Conservation (phyloP, 176 grass and related monocot genomes). For the Pontederia paniculata region DNA sequence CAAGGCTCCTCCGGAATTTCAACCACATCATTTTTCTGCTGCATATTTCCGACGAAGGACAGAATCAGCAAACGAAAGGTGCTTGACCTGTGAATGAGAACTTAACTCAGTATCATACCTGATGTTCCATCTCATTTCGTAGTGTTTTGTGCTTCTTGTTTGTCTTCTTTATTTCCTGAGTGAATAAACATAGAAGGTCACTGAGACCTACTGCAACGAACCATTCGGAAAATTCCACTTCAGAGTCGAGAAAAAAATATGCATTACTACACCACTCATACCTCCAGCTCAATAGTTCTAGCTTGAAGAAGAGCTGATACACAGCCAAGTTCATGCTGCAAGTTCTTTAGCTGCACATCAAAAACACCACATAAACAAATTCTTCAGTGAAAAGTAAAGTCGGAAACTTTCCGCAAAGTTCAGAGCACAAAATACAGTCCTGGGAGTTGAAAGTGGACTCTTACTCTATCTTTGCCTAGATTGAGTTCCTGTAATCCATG, state of each 20-base stretch:
- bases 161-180: conserved; percentile 30
- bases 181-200: too few relatives aligned
- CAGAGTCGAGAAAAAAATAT: background rate
- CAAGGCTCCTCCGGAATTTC: conserved; percentile 8
- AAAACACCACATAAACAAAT: conserved; percentile 5
- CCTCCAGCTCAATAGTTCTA: conserved; percentile 43
- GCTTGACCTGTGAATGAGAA: too few relatives aligned
- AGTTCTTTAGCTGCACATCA: conserved; percentile 29
- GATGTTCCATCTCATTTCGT: conserved; percentile 17
- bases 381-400: background rate
- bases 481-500: conserved; percentile 52
- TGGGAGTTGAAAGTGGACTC: too few relatives aligned
- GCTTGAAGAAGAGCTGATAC: conserved; percentile 28
- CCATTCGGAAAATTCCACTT: background rate
- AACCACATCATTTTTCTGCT: conserved; percentile 1
- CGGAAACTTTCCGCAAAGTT: too few relatives aligned
- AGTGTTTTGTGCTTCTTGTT: conserved; percentile 8
- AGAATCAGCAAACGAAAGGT: too few relatives aligned
- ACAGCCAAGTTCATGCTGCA: conserved; percentile 45
- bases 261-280: background rate
- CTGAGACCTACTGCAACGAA: background rate
- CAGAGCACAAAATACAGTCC: too few relatives aligned
- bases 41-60: too few relatives aligned
- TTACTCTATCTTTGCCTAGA: conserved; percentile 41
- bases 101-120: conserved; percentile 1